phyloP scores from a whole-genome alignment of 768 basidiomycete species.

The Lentinus tigrinus region DNA sequence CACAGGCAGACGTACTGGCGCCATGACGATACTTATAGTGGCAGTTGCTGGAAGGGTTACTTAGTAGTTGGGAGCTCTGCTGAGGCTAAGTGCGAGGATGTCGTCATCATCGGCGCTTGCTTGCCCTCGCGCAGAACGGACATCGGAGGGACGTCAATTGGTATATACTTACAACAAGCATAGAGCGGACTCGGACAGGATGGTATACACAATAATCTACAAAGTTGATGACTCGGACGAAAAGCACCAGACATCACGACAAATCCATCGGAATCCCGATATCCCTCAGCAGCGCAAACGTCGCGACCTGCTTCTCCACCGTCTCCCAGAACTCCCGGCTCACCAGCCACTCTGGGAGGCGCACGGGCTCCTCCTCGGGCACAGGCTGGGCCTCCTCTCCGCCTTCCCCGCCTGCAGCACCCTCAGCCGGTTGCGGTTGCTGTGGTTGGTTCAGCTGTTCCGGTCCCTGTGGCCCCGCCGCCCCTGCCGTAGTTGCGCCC shows the following conservation, averaged over 20 bases:
- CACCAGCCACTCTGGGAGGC: background rate
- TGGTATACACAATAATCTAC: background rate
- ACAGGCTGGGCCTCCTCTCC: background rate
- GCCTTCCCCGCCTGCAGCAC: background rate
- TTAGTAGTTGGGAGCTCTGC: background rate
- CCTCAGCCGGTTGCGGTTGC: too few relatives aligned
- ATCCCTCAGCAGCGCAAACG: background rate
- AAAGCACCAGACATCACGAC: too few relatives aligned
- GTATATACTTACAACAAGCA: too few relatives aligned
- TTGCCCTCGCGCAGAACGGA: background rate
- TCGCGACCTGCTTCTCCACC: conserved; percentile 7
- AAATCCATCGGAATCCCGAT: background rate
- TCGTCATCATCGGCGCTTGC: conserved; percentile 1
- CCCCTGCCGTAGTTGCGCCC: background rate
- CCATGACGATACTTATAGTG: background rate
- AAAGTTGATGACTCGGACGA: too few relatives aligned
- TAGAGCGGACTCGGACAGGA: background rate
- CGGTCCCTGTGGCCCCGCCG: background rate
- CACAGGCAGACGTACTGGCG: background rate
- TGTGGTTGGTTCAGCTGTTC: too few relatives aligned
- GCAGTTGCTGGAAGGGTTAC: too few relatives aligned
- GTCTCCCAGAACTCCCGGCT: background rate
- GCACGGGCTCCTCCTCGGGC: background rate
- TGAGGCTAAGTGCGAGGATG: background rate
- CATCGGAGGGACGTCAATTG: too few relatives aligned